Base-by-base conservation (phyloP, 768 basidiomycete genomes). In the Russula dissimulans region DNA sequence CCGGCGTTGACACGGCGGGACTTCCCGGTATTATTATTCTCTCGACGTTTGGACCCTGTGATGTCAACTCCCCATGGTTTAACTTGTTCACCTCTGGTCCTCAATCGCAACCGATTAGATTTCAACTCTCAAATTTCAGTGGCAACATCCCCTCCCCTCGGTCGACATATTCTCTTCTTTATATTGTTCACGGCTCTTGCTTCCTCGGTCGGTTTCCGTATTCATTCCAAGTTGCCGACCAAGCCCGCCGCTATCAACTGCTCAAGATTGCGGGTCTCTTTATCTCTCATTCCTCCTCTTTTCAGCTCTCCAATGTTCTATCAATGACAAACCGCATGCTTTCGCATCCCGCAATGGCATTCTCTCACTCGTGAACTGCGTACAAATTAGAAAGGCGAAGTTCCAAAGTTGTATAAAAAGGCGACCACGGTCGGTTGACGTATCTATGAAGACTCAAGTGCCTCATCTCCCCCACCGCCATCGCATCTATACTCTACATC, bases 181-280 rank as follows among this genome's bases (percentile, higher is more conserved):
- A 64, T 46, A 45, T 55, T 22, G 54, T 51, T 36, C 41, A 43
- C 12, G 10, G 14, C 6, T 41, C 43, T 59, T 34, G 44, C 44
- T 60, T 49, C 54, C 32, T 65, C 65, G 57, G 63, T 69, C 66
- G 67, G 69, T 71, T 65, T 69, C 72, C 73, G 73, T 75, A 78
- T 78, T 78, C 75, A 77, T 79, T 72, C 74, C 73, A 76, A 76
- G 71, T 71, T 67, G 74, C 68, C 72, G 69, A 66, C 34, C 61
- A 57, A 55, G 56, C 46, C 64, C 56, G 59, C 67, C 65, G 65
- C 66, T 38, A 57, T 59, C 57, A 49, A 10, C 18, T 61, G 61
- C 51, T 53, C 47, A 46, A 64, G 65, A 64, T 55, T 26, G 63
- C 65, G 44, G 52, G 45, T 59, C 55, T 57, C 9, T 53, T 50